Evolutionary conservation across 495 filamentous ascomycete species (phyloP).

Genomic region (Rostrohypoxylon terebratum): DNA sequence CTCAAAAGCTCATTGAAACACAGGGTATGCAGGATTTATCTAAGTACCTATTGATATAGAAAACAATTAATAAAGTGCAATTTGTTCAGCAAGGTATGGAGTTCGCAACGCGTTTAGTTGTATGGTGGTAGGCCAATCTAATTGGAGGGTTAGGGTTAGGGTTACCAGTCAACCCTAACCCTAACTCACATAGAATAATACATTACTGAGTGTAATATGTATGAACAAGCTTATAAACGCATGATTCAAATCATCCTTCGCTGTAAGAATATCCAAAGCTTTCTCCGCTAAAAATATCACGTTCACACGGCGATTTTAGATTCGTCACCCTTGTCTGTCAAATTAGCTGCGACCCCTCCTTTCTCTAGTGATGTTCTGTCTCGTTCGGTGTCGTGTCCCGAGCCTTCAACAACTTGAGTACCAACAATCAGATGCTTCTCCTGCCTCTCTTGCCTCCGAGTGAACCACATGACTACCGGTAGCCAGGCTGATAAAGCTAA

Average conservation of each 20-base stretch:
- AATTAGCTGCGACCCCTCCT: constrained; percentile 4
- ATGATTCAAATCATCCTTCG: neutral
- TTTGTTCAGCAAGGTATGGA: too few relatives aligned
- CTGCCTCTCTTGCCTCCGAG: constrained; percentile 19
- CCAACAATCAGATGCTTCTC: constrained; percentile 17
- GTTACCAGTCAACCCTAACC: too few relatives aligned
- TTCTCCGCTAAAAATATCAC: neutral
- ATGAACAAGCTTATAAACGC: neutral
- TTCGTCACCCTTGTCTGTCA: constrained; percentile 27
- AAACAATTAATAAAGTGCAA: too few relatives aligned
- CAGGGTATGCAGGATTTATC: too few relatives aligned
- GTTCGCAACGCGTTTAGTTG: too few relatives aligned
- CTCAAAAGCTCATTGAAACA: too few relatives aligned
- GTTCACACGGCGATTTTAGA: constrained; percentile 12
- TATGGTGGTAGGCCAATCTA: too few relatives aligned
- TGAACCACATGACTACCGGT: constrained; percentile 31
- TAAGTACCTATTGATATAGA: too few relatives aligned
- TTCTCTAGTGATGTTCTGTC: constrained; percentile 29
- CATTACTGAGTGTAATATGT: too few relatives aligned
- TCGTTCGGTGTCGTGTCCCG: constrained; percentile 18
- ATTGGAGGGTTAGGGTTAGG: too few relatives aligned
- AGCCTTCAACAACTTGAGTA: constrained; percentile 18
- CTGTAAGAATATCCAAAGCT: neutral
- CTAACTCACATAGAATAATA: too few relatives aligned
- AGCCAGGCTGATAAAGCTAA: constrained; percentile 30